Evolutionary conservation across 805 yeast species (phyloP).

Genomic region (Henningerozyma blattae): DNA sequence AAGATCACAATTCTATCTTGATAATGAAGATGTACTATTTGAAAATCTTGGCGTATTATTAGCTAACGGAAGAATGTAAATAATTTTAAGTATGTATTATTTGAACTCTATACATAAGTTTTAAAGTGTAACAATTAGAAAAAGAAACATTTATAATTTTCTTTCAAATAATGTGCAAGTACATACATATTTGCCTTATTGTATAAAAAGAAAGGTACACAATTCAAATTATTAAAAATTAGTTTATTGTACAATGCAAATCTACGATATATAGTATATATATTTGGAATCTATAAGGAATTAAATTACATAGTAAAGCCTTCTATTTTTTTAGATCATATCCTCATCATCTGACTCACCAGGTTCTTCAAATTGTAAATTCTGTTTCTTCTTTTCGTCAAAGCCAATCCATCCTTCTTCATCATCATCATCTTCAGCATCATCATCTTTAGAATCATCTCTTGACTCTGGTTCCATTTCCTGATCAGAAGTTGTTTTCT

Average conservation of each 20-base stretch:
- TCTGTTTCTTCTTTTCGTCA: constrained; percentile 17
- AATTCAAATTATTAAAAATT: too few relatives aligned
- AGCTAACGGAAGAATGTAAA: constrained; percentile 25
- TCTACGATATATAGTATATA: too few relatives aligned
- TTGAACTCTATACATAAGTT: not conserved
- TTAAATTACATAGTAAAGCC: too few relatives aligned
- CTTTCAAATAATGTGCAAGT: too few relatives aligned
- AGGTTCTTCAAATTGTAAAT: constrained; percentile 10
- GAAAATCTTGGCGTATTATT: constrained; percentile 72
- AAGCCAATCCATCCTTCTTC: constrained; percentile 28
- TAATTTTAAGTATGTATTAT: not conserved
- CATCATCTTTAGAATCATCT: constrained; percentile 12
- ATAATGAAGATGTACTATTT: constrained; percentile 57
- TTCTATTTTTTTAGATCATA: constrained; percentile 1
- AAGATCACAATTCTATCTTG: constrained; percentile 60
- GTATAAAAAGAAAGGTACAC: too few relatives aligned
- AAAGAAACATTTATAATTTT: too few relatives aligned
- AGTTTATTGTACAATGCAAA: too few relatives aligned
- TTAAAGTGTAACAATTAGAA: constrained; percentile 1
- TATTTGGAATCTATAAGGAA: too few relatives aligned
- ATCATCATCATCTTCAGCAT: constrained; percentile 24
- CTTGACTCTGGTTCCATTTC: constrained; percentile 5
- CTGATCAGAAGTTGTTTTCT: constrained; percentile 19
- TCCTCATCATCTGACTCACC: constrained; percentile 21
- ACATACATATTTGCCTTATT: too few relatives aligned